Conservation (phyloP, 331 rosid species). For the Malus hybrid region DNA sequence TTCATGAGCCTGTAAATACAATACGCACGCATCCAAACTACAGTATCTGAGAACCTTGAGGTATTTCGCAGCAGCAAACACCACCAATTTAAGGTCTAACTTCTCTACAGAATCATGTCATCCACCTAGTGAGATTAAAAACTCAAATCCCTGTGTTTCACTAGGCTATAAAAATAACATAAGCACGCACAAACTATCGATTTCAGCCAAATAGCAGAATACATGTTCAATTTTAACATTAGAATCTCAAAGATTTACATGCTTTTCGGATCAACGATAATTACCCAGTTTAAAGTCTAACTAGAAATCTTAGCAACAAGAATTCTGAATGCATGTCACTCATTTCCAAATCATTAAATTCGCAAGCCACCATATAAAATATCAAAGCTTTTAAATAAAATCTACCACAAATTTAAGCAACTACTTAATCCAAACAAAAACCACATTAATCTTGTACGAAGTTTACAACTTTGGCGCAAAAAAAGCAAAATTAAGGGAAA, state of each 20-base stretch:
- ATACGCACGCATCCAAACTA: neutral
- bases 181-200: neutral
- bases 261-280: neutral
- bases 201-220: neutral
- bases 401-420: conserved; percentile 5
- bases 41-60: neutral
- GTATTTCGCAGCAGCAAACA: neutral
- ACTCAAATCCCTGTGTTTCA: neutral
- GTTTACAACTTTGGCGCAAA: conserved; percentile 1
- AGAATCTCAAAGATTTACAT: neutral
- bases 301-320: neutral
- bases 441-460: conserved; percentile 13
- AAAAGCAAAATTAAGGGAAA: neutral
- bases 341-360: conserved; percentile 18
- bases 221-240: neutral
- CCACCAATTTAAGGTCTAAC: neutral
- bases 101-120: neutral
- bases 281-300: neutral
- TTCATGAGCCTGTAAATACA: neutral
- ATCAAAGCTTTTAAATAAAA: neutral
- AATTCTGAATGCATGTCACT: conserved; percentile 2
- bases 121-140: neutral
- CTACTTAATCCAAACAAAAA: neutral
- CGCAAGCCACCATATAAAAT: conserved; percentile 11
- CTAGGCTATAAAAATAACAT: neutral